Evolutionary conservation across 768 basidiomycete genomes (phyloP), one percentile per base, ranked within the genome.

Genomic region (Suillus bovinus): DNA sequence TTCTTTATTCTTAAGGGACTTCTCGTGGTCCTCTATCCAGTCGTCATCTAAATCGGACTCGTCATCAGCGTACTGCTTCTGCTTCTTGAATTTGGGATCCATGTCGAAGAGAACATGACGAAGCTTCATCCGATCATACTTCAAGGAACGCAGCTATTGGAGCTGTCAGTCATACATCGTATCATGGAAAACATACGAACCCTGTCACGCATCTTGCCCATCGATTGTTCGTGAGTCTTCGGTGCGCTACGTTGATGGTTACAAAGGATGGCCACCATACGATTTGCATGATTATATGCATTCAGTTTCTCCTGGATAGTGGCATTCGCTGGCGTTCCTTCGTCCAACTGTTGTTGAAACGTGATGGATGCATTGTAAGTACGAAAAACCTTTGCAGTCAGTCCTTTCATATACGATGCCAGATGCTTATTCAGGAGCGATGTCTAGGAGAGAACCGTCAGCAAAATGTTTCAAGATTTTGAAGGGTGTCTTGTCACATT

Each of bases 341-440:
- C 82, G 68, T 96, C 93, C 63, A 99, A 80, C 65, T 96, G 87
- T 50, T 91, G 82, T 72, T 99, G 94, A 81, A 99, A 97, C 2
- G 96, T 97, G 72, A 86, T 88, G 29, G 97, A 99, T 27, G 97
- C 97, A 71, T 99, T 99, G 80, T 92, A 99, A 58, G 97, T 99
- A 94, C 97, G 96, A 83, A 99, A 99, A 31, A 99, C 97, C 75
- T 99, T 99, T 62, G 97, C 97, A 0, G 97, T 96, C 31, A 99
- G 83, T 20, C 97, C 97, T 64, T 95, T 93, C 97, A 99, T 99
- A 74, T 96, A 94, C 33, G 84, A 86, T 50, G 85, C 86, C 63
- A 99, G 82, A 75, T 99, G 94, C 73, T 95, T 96, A 79, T 99
- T 99, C 63, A 99, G 78, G 9, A 81, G 80, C 8, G 84, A 79